Conservation (phyloP, 352 stramenopile genomes). For the Globisporangium cederbergense region DNA sequence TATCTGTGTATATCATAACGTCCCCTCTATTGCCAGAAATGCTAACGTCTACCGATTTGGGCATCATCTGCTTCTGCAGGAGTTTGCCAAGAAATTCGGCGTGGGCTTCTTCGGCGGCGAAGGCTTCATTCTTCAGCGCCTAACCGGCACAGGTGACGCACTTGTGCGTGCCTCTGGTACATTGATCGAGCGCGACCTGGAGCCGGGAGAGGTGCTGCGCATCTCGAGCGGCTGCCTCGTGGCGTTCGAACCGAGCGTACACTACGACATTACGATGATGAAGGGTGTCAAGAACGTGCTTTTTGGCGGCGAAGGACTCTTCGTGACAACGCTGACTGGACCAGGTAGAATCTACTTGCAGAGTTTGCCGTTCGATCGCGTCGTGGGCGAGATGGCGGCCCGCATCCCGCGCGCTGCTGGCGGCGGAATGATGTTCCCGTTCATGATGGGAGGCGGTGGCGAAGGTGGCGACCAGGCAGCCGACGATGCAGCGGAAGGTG, state of each 20-base stretch:
- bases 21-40: neutral
- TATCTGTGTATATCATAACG: neutral
- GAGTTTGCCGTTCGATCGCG: conserved; percentile 89
- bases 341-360: conserved; percentile 91
- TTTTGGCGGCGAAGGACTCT: conserved; percentile 93
- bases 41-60: neutral
- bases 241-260: conserved; percentile 82
- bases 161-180: conserved; percentile 90
- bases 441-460: conserved; percentile 65
- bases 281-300: conserved; percentile 93
- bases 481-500: conserved; percentile 18
- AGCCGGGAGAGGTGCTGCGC: conserved; percentile 85
- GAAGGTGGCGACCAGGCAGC: conserved; percentile 7
- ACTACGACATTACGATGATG: conserved; percentile 91
- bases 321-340: conserved; percentile 92
- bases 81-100: conserved; percentile 89
- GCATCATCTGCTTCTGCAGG: conserved; percentile 26
- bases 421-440: conserved; percentile 86
- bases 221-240: conserved; percentile 92
- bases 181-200: conserved; percentile 85
- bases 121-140: conserved; percentile 92
- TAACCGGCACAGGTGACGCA: conserved; percentile 89
- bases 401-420: conserved; percentile 77
- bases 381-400: conserved; percentile 90
- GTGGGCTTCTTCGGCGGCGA: conserved; percentile 94